Conservation (phyloP, 768 basidiomycete species). For the Lactarius hatsudake region DNA sequence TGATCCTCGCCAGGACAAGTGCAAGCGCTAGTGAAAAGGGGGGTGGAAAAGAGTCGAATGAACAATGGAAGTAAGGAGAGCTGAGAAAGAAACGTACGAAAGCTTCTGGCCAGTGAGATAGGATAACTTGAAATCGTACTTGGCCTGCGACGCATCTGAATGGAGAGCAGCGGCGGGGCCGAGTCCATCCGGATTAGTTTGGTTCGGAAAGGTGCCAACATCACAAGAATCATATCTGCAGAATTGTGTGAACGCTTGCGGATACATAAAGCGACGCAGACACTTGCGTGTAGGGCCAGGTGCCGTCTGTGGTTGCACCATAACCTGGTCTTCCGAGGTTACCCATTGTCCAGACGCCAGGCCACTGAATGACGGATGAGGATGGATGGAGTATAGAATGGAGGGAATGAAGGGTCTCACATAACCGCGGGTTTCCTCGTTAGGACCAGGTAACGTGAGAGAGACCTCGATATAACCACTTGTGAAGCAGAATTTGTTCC, state of each 20-base stretch:
- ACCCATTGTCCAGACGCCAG: constrained; percentile 86
- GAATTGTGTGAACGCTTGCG: neutral
- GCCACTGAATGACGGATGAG: constrained; percentile 51
- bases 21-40: constrained; percentile 50
- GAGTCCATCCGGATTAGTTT: constrained; percentile 43
- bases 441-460: constrained; percentile 56
- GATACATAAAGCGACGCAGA: neutral
- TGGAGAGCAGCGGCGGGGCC: constrained; percentile 62
- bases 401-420: constrained; percentile 33
- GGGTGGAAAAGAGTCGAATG: neutral
- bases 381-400: neutral
- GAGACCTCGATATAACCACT: constrained; percentile 71
- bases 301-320: constrained; percentile 73
- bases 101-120: constrained; percentile 77
- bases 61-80: neutral
- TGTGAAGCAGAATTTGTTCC: constrained; percentile 90
- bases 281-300: constrained; percentile 76
- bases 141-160: constrained; percentile 44
- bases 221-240: constrained; percentile 54
- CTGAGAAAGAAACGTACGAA: constrained; percentile 44
- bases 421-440: constrained; percentile 48
- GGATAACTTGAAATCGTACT: constrained; percentile 61
- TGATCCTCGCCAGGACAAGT: constrained; percentile 76
- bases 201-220: constrained; percentile 55
- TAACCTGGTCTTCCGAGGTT: constrained; percentile 85